phyloP scores from a whole-genome alignment of 495 filamentous ascomycete genomes.

The Lasiosphaeria ovina region DNA sequence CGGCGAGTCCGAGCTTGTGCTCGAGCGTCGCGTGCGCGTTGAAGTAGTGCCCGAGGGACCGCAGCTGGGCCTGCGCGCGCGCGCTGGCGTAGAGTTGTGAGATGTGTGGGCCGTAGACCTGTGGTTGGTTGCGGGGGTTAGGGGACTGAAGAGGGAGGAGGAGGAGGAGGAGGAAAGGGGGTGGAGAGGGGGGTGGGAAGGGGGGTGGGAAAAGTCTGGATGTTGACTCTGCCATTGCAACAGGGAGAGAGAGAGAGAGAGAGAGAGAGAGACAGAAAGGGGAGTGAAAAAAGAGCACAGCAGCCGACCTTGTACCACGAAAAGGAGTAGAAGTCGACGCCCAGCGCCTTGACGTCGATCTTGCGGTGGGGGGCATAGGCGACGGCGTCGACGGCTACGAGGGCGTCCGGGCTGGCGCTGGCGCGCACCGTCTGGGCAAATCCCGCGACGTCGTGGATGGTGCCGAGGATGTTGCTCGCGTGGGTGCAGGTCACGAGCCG shows the following conservation, averaged over 20 bases:
- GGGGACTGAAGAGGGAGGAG: not conserved
- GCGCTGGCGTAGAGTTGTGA: constrained; percentile 62
- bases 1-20: constrained; percentile 64
- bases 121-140: not conserved
- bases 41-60: constrained; percentile 65
- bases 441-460: constrained; percentile 59
- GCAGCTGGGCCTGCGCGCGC: constrained; percentile 47
- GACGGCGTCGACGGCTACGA: constrained; percentile 59
- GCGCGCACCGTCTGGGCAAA: constrained; percentile 54
- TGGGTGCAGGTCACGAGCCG: constrained; percentile 68
- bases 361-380: constrained; percentile 67
- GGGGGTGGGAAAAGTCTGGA: not conserved
- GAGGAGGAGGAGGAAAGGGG: not conserved
- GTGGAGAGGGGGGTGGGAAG: too few species aligned
- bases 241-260: not conserved
- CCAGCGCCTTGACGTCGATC: constrained; percentile 63
- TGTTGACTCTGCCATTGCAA: not conserved
- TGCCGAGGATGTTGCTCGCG: constrained; percentile 67
- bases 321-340: constrained; percentile 72
- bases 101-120: constrained; percentile 69
- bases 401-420: constrained; percentile 35
- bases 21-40: constrained; percentile 56
- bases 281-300: too few species aligned
- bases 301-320: constrained; percentile 64
- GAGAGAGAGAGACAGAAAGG: not conserved